Evolutionary conservation across 1,284 basidiomycete species (phyloP), one percentile per base, ranked within the genome.

Genomic region (Heterobasidion occidentale): DNA sequence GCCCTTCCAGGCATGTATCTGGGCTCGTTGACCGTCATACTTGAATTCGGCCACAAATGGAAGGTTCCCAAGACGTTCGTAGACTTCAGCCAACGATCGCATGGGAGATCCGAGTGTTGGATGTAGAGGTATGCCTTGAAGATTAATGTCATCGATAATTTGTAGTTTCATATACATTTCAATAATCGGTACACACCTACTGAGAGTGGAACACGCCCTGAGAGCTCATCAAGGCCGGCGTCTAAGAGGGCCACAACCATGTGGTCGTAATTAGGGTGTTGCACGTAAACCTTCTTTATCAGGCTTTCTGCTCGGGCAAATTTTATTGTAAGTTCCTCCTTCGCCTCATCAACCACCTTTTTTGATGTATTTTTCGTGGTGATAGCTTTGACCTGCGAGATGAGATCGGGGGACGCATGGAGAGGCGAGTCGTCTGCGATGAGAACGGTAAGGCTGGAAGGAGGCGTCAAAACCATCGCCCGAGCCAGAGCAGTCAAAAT

Each of bases 181-280:
- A 6, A 27, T 27, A 27, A 27, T 27, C 27, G 27, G 27, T 27
- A 71, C 78, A 65, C 59, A 88, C 90, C 93, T 46, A 95, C 81
- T 34, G 81, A 80, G 46, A 96, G 76, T 1, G 84, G 82, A 0
- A 96, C 90, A 19, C 76, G 75, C n/a, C 79, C 73, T 36, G 78
- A 71, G 9, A 94, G 74, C 2, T 74, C 77, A 38, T 81, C 78
- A 14, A 92, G 71, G 1, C 88, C 89, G 33, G 66, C 71, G 9
- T 79, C 69, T n/a, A 88, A 72, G 36, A 92, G 69, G 12, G 85
- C 90, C 2, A 73, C 70, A 7, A 89, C 76, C 44, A 98, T 86
- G 63, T 93, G 78, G 52, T 86, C 84, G 66, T 93, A 94, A 67
- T 92, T 90, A 14, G 94, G 94, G 75, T 95, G 94, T 56, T 89